Evolutionary conservation across 2,329 filamentous ascomycete species (phyloP).

Genomic region (Penicillium sp.): DNA sequence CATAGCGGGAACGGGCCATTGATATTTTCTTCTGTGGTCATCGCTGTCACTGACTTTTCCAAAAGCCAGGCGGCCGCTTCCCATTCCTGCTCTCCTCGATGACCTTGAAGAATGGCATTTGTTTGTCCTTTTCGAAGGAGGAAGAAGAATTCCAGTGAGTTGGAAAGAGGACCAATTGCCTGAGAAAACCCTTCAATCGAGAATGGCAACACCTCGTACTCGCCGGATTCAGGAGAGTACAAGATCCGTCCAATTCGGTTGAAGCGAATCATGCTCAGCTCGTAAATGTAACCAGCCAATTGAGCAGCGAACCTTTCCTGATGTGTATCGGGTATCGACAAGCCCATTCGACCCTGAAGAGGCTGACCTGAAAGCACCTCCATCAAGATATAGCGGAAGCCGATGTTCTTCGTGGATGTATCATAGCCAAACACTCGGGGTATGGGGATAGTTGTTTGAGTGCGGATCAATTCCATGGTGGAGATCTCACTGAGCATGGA

Average conservation of each 20-base stretch:
- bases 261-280: slow-evolving; percentile 2
- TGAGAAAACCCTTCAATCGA: no score
- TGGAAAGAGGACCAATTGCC: no score
- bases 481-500: slow-evolving; percentile 2
- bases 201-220: no score
- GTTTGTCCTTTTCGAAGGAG: no score
- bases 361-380: not conserved
- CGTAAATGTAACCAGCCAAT: slow-evolving; percentile 1
- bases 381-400: slow-evolving; percentile 3
- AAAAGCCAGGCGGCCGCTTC: no score
- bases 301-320: slow-evolving; percentile 2
- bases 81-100: no score
- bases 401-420: slow-evolving; percentile 1
- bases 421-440: slow-evolving; percentile 1
- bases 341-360: not conserved
- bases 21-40: no score
- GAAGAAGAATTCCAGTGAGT: no score
- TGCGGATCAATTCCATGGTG: slow-evolving; percentile 3
- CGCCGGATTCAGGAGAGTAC: no score
- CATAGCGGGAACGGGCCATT: no score
- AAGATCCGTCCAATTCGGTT: not conserved
- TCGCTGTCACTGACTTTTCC: no score
- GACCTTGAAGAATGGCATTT: no score
- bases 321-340: slow-evolving; percentile 1
- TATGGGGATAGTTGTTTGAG: slow-evolving; percentile 2